phyloP scores from a whole-genome alignment of 2,329 filamentous ascomycete genomes.

The Colletotrichum lindemuthianum region DNA sequence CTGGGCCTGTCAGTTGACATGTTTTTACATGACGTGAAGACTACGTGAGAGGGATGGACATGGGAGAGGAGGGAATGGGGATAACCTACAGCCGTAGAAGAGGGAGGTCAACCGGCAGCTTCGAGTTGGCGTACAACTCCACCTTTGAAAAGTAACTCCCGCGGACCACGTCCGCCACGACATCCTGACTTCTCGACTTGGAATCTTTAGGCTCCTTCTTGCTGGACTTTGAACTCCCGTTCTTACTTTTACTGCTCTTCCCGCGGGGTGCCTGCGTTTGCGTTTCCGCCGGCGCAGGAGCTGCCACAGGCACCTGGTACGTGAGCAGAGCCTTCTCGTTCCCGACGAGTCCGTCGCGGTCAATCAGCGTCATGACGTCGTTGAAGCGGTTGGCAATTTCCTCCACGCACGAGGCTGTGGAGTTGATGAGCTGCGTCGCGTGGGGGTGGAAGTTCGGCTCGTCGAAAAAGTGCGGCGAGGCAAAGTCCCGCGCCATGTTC shows the following conservation, averaged over 20 bases:
- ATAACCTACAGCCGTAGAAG: constrained; percentile 72
- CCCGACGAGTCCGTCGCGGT: constrained; percentile 66
- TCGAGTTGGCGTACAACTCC: constrained; percentile 81
- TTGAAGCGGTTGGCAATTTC: constrained; percentile 72
- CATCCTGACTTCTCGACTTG: constrained; percentile 12
- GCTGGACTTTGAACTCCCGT: no score
- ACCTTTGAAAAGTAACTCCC: constrained; percentile 72
- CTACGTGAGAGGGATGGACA: no score
- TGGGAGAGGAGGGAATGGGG: neutral
- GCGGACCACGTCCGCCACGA: constrained; percentile 38
- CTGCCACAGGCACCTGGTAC: constrained; percentile 43
- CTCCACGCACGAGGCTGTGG: constrained; percentile 63
- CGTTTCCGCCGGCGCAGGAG: no score
- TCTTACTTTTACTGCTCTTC: neutral
- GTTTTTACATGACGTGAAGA: no score
- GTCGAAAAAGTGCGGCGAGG: constrained; percentile 54
- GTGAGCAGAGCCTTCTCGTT: constrained; percentile 65
- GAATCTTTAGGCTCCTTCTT: constrained; percentile 3
- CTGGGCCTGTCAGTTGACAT: constrained; percentile 50
- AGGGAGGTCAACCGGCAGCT: constrained; percentile 73
- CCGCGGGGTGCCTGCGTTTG: constrained; percentile 17
- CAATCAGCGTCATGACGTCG: constrained; percentile 76
- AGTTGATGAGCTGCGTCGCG: constrained; percentile 55
- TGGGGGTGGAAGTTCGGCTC: constrained; percentile 44
- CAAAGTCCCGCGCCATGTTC: constrained; percentile 53